Evolutionary conservation across 2,329 filamentous ascomycete species (phyloP).

Genomic region (Trichophyton rubrum): DNA sequence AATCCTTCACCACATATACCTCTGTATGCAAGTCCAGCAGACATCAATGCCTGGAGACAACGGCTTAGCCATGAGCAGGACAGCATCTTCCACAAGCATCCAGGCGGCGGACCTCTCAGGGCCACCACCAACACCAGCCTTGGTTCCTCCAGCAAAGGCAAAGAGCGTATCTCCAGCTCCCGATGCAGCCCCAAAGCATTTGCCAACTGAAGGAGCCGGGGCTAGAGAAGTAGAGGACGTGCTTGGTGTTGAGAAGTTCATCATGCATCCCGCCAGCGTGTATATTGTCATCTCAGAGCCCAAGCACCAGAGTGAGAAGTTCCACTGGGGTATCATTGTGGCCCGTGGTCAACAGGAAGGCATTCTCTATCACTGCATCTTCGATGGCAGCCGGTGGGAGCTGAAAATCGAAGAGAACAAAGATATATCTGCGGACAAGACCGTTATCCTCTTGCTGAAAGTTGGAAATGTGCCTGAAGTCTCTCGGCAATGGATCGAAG

Average conservation of each 20-base stretch:
- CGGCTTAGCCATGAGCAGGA: not conserved
- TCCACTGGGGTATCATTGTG: conserved; percentile 3
- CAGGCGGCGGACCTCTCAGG: not conserved
- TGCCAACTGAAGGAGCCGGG: not conserved
- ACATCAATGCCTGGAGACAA: not conserved
- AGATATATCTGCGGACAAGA: not conserved
- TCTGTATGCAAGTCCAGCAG: too few species aligned
- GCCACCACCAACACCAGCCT: not conserved
- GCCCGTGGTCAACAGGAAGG: not conserved
- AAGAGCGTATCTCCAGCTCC: not conserved
- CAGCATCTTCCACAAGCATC: not conserved
- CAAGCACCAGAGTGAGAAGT: not conserved
- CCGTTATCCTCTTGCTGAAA: not conserved
- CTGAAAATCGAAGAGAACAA: not conserved
- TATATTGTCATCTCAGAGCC: not conserved
- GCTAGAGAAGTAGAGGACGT: not conserved
- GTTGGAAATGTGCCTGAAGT: not conserved
- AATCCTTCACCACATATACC: not conserved
- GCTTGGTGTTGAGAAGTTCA: not conserved
- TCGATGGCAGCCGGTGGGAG: not conserved
- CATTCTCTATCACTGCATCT: not conserved
- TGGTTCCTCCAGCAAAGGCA: not conserved
- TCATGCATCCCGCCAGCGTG: not conserved
- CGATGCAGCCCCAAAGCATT: not conserved
- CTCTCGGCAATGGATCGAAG: not conserved